Evolutionary conservation across 2,329 filamentous ascomycete genomes (phyloP).

Genomic region (Penicillium thymicola): DNA sequence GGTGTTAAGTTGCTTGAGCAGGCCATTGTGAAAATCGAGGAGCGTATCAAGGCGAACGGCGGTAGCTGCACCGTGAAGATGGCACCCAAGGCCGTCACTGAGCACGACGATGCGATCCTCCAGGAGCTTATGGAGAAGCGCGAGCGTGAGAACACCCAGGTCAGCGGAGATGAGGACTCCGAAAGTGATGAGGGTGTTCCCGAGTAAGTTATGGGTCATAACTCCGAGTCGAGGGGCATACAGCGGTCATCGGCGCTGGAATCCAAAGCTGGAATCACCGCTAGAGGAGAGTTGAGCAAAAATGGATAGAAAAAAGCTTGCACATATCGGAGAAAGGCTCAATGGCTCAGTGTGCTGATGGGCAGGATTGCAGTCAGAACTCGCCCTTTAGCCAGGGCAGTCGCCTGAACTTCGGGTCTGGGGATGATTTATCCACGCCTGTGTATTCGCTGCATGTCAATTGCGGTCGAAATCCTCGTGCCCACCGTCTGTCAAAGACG

Average conservation of each 20-base stretch:
- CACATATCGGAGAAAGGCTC: slow-evolving; percentile 13
- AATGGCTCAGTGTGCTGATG: slow-evolving; percentile 19
- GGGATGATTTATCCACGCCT: slow-evolving; percentile 15
- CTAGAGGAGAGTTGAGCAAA: slow-evolving; percentile 16
- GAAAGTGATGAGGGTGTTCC: slow-evolving; percentile 88
- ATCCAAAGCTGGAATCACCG: slow-evolving; percentile 13
- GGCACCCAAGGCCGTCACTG: slow-evolving; percentile 98
- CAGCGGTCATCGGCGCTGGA: slow-evolving; percentile 17
- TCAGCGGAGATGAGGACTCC: slow-evolving; percentile 94
- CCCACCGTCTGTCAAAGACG: slow-evolving; percentile 6
- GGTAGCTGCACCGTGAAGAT: slow-evolving; percentile 90
- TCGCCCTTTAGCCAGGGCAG: slow-evolving; percentile 19
- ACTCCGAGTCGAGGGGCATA: slow-evolving; percentile 13
- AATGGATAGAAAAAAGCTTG: slow-evolving; percentile 22
- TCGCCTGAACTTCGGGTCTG: slow-evolving; percentile 19
- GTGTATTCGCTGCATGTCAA: slow-evolving; percentile 13
- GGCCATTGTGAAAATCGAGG: slow-evolving; percentile 82
- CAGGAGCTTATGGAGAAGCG: slow-evolving; percentile 99
- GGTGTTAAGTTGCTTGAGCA: slow-evolving; percentile 83
- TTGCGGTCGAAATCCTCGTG: slow-evolving; percentile 16
- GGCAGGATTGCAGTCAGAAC: slow-evolving; percentile 22
- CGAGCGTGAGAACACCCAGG: slow-evolving; percentile 94
- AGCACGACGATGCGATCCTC: slow-evolving; percentile 95
- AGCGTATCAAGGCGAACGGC: slow-evolving; percentile 71
- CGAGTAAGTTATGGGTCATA: slow-evolving; percentile 32